Base-by-base conservation (phyloP, 1,284 basidiomycete species). In the Amylostereum areolatum region DNA sequence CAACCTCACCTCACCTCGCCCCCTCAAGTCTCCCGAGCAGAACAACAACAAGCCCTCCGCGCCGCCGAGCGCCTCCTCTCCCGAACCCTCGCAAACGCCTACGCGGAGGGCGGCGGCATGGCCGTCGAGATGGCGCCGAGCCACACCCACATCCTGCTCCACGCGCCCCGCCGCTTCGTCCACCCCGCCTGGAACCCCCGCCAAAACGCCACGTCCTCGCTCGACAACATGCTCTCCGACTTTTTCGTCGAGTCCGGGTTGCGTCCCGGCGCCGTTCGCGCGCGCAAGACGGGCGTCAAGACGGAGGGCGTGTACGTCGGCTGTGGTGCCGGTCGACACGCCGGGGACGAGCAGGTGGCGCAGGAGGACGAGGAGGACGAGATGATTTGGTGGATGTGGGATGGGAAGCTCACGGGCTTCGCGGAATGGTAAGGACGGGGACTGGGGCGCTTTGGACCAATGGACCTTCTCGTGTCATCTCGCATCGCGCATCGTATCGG, bases 311-410 rank as follows among this genome's bases (percentile, higher is more conserved):
- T 83, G 10, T 81, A 82, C 75, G 68, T 86, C 11, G 59, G 50
- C 25, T 72, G 70, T 28, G 68, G 24, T 44, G 55, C 46, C 25
- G 54, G n/a, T n/a, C n/a, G n/a, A n/a, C n/a, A n/a, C n/a, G n/a
- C n/a, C n/a, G n/a, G n/a, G n/a, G n/a, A n/a, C n/a, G n/a, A n/a
- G n/a, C n/a, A n/a, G n/a, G n/a, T n/a, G n/a, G n/a, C n/a, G n/a
- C n/a, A n/a, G 52, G 52, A 44, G 36, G 47, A 37, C 18, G 55
- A 54, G 34, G 58, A 64, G 8, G 79, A 85, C 46, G 86, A 89
- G 57, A 73, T 84, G 75, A 86, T 89, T 47, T 89, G 86, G 85
- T 89, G 85, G 85, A 77, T 71, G 47, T 89, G 86, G 85, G 78
- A 86, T 55, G 83, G 85, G 7, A 85, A 80, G 59, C 60, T 88